Evolutionary conservation across 441 rosid genomes (phyloP), one percentile per base, ranked within the genome.

Genomic region (Flueggea neowawraea): DNA sequence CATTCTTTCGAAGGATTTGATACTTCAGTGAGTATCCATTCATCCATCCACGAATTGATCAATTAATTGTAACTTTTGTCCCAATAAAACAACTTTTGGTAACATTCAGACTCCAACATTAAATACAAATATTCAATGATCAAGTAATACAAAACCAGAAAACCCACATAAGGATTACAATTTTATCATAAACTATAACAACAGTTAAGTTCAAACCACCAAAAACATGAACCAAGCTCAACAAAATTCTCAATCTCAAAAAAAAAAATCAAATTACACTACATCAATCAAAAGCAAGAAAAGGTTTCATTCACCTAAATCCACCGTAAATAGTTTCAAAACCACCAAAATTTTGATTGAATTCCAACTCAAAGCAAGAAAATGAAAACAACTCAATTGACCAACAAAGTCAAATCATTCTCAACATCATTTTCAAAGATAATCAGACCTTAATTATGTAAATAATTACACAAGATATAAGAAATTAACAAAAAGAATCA

Each of bases 371-470:
- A 31, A 57, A 3, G 22, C 10, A 47, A n/a, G 10, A 54, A 31
- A 43, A 52, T 13, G 52, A 41, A 56, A 73, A 52, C 41, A 47
- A 55, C 50, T 52, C 54, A 66, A 33, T 15, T 49, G 16, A 56
- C 4, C 31, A 54, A 39, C 7, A 11, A 60, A 15, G n/a, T 50
- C 33, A 16, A 33, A 22, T 47, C 2, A 14, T 10, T 47, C 6
- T 12, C 31, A 12, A 5, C 12, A 61, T 61, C 51, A 36, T 47
- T 48, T 51, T 5, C 28, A 3, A 52, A 52, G 47, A 6, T 44
- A 14, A 56, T 12, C n/a, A 44, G 41, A 39, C 1, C 48, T 32
- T 6, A 6, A 6, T 47, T 47, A 11, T 47, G 50, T 31, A 48
- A 0, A 36, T 17, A 17, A 41, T 43, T n/a, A 48, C 12, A n/a